A percentile compares a stretch with the other conserved stretches of the same genome.
Conservation (phyloP, 495 filamentous ascomycete species). For the Entonaema liquescens region DNA sequence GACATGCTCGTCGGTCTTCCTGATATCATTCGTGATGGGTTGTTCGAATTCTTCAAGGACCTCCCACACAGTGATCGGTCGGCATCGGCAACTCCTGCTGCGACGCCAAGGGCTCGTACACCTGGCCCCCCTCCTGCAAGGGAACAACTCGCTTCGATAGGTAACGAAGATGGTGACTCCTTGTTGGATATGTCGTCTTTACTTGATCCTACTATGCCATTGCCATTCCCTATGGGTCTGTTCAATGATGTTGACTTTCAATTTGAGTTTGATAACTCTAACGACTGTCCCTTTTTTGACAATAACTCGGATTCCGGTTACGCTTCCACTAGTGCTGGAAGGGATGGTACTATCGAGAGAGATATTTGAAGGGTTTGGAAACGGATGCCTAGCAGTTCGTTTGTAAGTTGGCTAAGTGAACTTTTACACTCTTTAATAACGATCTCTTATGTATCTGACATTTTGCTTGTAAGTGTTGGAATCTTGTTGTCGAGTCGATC, state of each 20-base stretch:
- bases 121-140: slow-evolving; percentile 22
- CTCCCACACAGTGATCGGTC: slow-evolving; percentile 35
- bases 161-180: slow-evolving; percentile 18
- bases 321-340: slow-evolving; percentile 33
- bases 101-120: slow-evolving; percentile 37
- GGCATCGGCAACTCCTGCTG: slow-evolving; percentile 33
- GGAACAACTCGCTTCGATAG: slow-evolving; percentile 8
- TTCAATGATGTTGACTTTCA: slow-evolving; percentile 24
- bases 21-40: slow-evolving; percentile 38
- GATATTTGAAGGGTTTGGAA: slow-evolving; percentile 2
- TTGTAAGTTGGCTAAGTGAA: not conserved
- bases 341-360: slow-evolving; percentile 14
- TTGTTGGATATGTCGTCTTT: slow-evolving; percentile 28
- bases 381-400: not conserved
- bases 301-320: slow-evolving; percentile 42
- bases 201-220: slow-evolving; percentile 16
- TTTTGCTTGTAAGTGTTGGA: not conserved
- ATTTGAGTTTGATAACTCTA: slow-evolving; percentile 16
- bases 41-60: slow-evolving; percentile 40
- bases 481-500: not conserved
- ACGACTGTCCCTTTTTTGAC: slow-evolving; percentile 22
- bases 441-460: not conserved
- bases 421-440: slow-evolving; percentile 1
- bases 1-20: slow-evolving; percentile 36
- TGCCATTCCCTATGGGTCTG: not conserved